Evolutionary conservation across 208 protist genomes (phyloP).

Genomic region (Leishmania aethiopica): DNA sequence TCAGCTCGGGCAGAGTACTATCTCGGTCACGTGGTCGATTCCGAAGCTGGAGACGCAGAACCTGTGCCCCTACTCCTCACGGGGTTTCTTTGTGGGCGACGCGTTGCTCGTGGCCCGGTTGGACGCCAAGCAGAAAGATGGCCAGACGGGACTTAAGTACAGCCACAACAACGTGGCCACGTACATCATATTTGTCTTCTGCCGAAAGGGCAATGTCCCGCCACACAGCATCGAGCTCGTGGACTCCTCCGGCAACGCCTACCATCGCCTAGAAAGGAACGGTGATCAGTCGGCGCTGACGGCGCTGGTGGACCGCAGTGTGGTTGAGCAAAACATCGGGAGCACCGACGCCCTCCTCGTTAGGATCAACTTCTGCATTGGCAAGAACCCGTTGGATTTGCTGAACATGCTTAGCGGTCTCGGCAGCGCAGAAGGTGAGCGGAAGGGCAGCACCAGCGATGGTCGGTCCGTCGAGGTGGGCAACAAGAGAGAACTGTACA

Average conservation of each 20-base stretch:
- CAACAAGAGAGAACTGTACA: too few relatives aligned
- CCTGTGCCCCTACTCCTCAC: constrained; percentile 76
- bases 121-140: constrained; percentile 53
- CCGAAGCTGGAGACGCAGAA: constrained; percentile 64
- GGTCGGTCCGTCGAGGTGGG: constrained; percentile 34
- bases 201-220: constrained; percentile 58
- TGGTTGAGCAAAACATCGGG: constrained; percentile 42
- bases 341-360: constrained; percentile 46
- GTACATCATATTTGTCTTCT: constrained; percentile 81
- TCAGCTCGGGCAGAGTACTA: constrained; percentile 25
- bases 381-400: constrained; percentile 64
- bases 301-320: constrained; percentile 47
- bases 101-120: constrained; percentile 52
- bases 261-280: constrained; percentile 42
- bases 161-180: constrained; percentile 42
- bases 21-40: constrained; percentile 67
- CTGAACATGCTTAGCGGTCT: constrained; percentile 38
- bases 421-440: background rate
- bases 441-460: background rate
- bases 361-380: constrained; percentile 41
- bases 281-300: constrained; percentile 44
- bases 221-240: constrained; percentile 77
- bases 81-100: constrained; percentile 58
- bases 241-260: constrained; percentile 38
- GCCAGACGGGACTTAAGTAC: constrained; percentile 36